phyloP scores from a whole-genome alignment of 2,329 filamentous ascomycete species.

The Xylaria sp. region DNA sequence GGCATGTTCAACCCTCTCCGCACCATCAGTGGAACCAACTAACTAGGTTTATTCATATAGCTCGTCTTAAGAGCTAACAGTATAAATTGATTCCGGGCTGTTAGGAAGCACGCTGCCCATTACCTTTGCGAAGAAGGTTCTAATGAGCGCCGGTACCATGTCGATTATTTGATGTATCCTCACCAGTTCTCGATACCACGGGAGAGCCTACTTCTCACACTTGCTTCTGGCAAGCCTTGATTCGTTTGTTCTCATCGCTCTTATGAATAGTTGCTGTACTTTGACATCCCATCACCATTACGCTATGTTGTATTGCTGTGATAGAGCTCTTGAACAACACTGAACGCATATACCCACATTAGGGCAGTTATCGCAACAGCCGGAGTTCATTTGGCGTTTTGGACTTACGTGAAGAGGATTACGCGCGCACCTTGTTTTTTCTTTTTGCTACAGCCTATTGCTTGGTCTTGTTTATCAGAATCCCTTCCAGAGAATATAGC shows the following conservation, averaged over 20 bases:
- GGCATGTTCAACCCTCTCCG: constrained; percentile 62
- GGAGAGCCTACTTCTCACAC: constrained; percentile 12
- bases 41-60: constrained; percentile 44
- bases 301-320: constrained; percentile 41
- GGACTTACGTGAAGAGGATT: constrained; percentile 33
- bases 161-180: constrained; percentile 30
- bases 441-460: constrained; percentile 19
- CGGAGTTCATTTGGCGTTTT: constrained; percentile 48
- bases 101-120: constrained; percentile 11
- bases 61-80: constrained; percentile 50
- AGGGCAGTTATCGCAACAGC: constrained; percentile 37
- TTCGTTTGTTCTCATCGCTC: constrained; percentile 41
- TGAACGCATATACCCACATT: constrained; percentile 17
- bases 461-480: constrained; percentile 18
- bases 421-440: constrained; percentile 13
- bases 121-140: not conserved
- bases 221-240: constrained; percentile 21
- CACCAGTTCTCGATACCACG: constrained; percentile 41
- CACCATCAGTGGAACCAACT: constrained; percentile 48
- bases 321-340: constrained; percentile 35
- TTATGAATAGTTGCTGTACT: constrained; percentile 39
- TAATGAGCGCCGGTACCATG: constrained; percentile 9
- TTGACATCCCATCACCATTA: constrained; percentile 39
- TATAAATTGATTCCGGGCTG: constrained; percentile 41
- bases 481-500: constrained; percentile 14